Evolutionary conservation across 75 land plant species (phyloP).

Genomic region (Sequoiadendron giganteum): DNA sequence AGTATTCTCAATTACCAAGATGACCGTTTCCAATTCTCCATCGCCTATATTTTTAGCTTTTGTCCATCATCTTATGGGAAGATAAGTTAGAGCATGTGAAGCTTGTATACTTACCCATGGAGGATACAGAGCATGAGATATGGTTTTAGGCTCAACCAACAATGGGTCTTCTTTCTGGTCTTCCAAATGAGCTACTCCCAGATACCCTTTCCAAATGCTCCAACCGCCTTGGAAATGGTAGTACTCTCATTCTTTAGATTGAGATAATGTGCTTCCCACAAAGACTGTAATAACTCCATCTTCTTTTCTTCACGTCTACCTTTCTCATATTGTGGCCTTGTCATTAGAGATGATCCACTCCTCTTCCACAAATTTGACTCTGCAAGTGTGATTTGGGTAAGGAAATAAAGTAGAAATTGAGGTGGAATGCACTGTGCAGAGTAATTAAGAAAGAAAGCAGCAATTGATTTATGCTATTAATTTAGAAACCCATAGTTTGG

Average conservation of each 20-base stretch:
- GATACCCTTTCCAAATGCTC: conserved; percentile 63
- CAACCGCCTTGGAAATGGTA: conserved; percentile 64
- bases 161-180: conserved; percentile 16
- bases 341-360: neutral
- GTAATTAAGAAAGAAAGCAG: no score
- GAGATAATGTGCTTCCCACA: conserved; percentile 5
- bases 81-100: no score
- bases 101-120: conserved; percentile 72
- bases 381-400: neutral
- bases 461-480: no score
- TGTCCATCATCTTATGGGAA: no score
- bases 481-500: no score
- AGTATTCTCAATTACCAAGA: no score
- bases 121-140: conserved; percentile 56
- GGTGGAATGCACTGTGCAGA: no score
- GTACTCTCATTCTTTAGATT: neutral
- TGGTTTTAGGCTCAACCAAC: conserved; percentile 9
- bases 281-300: neutral
- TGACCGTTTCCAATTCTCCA: no score
- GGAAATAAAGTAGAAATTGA: no score
- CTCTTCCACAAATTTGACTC: neutral
- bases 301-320: neutral
- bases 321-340: neutral
- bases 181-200: conserved; percentile 19
- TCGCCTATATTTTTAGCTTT: no score